phyloP scores from a whole-genome alignment of 441 rosid species.

The Macaranga tanarius region DNA sequence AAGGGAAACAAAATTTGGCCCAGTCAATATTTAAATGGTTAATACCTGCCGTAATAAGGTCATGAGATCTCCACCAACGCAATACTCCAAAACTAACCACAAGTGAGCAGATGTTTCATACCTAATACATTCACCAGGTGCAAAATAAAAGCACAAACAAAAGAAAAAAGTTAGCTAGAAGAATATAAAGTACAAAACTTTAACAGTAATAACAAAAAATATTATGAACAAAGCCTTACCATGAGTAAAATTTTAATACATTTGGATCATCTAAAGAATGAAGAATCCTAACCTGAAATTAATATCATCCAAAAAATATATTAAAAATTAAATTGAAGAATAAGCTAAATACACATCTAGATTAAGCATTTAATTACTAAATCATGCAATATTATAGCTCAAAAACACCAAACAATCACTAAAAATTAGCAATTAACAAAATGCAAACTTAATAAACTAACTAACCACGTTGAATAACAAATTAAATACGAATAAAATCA shows the following conservation, averaged over 20 bases:
- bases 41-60: constrained; percentile 81
- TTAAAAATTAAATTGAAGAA: constrained; percentile 1
- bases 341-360: not conserved
- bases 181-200: not conserved
- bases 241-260: constrained; percentile 75
- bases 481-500: not conserved
- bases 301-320: not conserved
- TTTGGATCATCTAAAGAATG: constrained; percentile 79
- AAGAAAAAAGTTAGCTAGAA: not conserved
- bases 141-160: not conserved
- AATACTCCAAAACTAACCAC: constrained; percentile 96
- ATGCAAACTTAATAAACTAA: not conserved
- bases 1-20: not conserved
- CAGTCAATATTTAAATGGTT: not conserved
- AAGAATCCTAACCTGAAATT: constrained; percentile 81
- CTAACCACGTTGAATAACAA: not conserved
- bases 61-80: constrained; percentile 94
- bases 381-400: not conserved
- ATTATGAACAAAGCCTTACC: constrained; percentile 42
- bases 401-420: not conserved
- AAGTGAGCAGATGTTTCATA: constrained; percentile 95
- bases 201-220: constrained; percentile 1
- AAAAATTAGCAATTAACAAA: not conserved
- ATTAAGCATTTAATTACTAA: not conserved
- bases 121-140: constrained; percentile 41